Evolutionary conservation across 2,329 filamentous ascomycete species (phyloP), one percentile per base, ranked within the genome.

Genomic region (Diaporthe ampelina): DNA sequence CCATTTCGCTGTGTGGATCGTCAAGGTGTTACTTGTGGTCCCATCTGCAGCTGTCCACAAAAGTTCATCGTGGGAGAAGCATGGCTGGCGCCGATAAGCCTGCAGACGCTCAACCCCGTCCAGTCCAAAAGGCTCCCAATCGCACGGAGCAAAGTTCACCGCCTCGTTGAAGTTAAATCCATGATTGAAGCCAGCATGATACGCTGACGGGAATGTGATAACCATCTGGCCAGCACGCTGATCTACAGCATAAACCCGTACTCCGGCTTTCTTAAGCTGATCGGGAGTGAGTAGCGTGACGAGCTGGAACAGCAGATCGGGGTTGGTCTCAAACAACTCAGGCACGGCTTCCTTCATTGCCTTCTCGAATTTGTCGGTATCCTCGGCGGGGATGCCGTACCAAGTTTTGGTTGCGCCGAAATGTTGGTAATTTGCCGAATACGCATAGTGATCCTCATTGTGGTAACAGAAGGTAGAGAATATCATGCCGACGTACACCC

Each of bases 391-490:
- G 77, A 99, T 98, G 4, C 97, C 97, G 79, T 99, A 99, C 97
- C 97, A 99, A 0, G 97, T 99, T 85, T 99, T 99, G 1, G 97
- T 99, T 1, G 95, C 95, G 13, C 97, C 97, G 79, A 99, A 97
- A 80, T 99, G 97, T 82, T 99, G 97, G 79, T 98, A 99, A 78
- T 99, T 99, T 70, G 97, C 94, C 0, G 97, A 99, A 81, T 98
- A 99, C 2, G 97, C 93, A 81, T 98, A 98, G 81, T 99, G 97
- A 80, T 99, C 97, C 81, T 99, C 97, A 77, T 98, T 98, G 82
- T 99, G 97, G 97, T 97, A 99, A 83, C 97, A 99, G 81, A 99
- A 99, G 0, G 97, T 98, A 0, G 97, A 99, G 82, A 99, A 99
- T 52, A 97, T 97, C 97, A 99, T 99, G 76, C 97, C 97, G 5